phyloP scores from a whole-genome alignment of 2,329 filamentous ascomycete genomes.

The Pseudocercospora macadamiae region DNA sequence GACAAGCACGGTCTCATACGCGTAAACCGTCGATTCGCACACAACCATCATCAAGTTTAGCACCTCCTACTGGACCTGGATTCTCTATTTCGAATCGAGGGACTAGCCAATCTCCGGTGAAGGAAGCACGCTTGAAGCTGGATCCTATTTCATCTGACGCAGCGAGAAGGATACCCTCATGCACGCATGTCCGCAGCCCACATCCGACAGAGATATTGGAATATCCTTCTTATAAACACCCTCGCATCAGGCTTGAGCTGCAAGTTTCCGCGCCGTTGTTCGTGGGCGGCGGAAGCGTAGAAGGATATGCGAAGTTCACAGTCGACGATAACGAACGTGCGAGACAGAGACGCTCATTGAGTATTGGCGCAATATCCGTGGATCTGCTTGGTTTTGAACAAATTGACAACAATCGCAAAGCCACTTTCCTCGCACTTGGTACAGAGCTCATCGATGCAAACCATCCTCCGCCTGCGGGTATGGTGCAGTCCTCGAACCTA shows the following conservation, averaged over 20 bases:
- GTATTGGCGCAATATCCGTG: conserved; percentile 54
- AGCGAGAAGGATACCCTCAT: conserved; percentile 48
- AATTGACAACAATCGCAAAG: conserved; percentile 48
- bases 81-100: conserved; percentile 50
- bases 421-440: conserved; percentile 55
- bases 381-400: conserved; percentile 59
- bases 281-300: conserved; percentile 58
- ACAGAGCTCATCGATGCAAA: conserved; percentile 55
- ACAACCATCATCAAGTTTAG: conserved; percentile 11
- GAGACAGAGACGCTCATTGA: conserved; percentile 48
- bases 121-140: conserved; percentile 44
- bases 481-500: conserved; percentile 50
- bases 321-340: conserved; percentile 52
- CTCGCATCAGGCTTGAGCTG: conserved; percentile 53
- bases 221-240: conserved; percentile 52
- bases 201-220: conserved; percentile 54
- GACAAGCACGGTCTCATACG: conserved; percentile 13
- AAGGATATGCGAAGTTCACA: conserved; percentile 53
- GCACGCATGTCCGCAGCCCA: conserved; percentile 53
- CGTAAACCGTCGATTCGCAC: conserved; percentile 29
- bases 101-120: conserved; percentile 53
- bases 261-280: conserved; percentile 56
- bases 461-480: conserved; percentile 54
- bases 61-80: conserved; percentile 19
- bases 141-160: conserved; percentile 49